Percentiles rank a stretch among this genome's conserved stretches.
Evolutionary conservation across 2,329 filamentous ascomycete species (phyloP).

Genomic region (Epichloe coenophiala): DNA sequence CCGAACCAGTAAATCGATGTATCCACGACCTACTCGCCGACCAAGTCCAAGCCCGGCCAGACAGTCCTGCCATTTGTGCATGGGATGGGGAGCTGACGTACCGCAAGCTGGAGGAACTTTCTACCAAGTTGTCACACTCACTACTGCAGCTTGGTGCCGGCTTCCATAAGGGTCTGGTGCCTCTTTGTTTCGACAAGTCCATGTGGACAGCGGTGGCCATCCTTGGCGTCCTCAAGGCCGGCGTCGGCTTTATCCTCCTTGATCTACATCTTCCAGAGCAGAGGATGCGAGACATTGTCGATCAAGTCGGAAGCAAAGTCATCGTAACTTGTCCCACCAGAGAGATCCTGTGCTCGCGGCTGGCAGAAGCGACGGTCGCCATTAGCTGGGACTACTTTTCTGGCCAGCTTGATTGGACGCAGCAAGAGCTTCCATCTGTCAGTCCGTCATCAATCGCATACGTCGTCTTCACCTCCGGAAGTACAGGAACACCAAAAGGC

Average conservation of each 20-base stretch:
- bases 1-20: constrained; percentile 25
- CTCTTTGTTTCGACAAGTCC: constrained; percentile 37
- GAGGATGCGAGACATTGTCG: constrained; percentile 29
- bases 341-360: background rate
- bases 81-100: constrained; percentile 38
- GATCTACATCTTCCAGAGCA: constrained; percentile 33
- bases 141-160: constrained; percentile 22
- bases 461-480: constrained; percentile 7
- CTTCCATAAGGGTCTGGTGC: constrained; percentile 25
- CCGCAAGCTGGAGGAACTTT: constrained; percentile 27
- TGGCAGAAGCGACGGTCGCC: background rate
- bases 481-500: constrained; percentile 1
- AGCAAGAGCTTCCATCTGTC: no score
- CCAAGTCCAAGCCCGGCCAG: constrained; percentile 22
- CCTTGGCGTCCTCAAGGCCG: constrained; percentile 34
- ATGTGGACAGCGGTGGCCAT: constrained; percentile 31
- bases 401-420: background rate
- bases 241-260: constrained; percentile 32
- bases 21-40: constrained; percentile 34
- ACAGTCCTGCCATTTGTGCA: constrained; percentile 29
- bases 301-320: constrained; percentile 15
- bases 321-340: background rate
- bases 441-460: background rate
- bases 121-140: constrained; percentile 26
- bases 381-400: background rate